These are phyloP conservation scores for Trypanosoma vivax DNA, from an alignment of 208 protist species.

Conservation along the genomic window DNA sequence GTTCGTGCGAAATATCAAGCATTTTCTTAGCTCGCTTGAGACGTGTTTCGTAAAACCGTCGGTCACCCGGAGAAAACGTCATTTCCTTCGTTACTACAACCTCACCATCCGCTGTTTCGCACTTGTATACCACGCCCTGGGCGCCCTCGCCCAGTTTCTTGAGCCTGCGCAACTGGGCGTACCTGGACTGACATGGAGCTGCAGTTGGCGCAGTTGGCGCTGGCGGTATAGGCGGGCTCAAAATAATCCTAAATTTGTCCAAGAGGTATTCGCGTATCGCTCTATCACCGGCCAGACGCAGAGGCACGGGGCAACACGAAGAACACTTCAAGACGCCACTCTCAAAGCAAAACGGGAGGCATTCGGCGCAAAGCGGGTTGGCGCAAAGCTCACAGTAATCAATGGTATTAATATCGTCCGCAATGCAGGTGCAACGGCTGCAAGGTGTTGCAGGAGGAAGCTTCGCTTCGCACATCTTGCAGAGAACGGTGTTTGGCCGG, in stretches of 20 bases:
- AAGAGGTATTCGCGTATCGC: conserved; percentile 9
- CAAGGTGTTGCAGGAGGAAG: conserved; percentile 28
- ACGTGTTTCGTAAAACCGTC: conserved; percentile 32
- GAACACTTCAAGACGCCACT: conserved; percentile 60
- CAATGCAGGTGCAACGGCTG: conserved; percentile 30
- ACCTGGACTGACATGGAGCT: conserved; percentile 23
- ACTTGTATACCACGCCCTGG: conserved; percentile 80
- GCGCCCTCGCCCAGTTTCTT: conserved; percentile 64
- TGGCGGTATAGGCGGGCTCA: background rate
- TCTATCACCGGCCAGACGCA: conserved; percentile 22
- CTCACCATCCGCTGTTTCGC: conserved; percentile 54
- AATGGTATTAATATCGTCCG: conserved; percentile 16
- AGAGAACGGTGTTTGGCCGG: conserved; percentile 35
- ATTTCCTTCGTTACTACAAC: conserved; percentile 81
- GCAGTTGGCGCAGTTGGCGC: background rate
- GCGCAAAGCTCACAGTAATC: conserved; percentile 67
- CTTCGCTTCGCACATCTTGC: conserved; percentile 28
- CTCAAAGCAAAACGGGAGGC: conserved; percentile 56
- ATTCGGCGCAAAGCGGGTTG: conserved; percentile 45
- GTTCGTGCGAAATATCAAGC: conserved; percentile 58
- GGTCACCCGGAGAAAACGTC: conserved; percentile 34
- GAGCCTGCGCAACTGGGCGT: conserved; percentile 28
- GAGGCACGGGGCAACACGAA: conserved; percentile 46
- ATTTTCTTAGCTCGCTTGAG: conserved; percentile 62
- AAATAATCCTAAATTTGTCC: conserved; percentile 2